Percentiles rank a stretch among this genome's conserved stretches.
phyloP scores from a whole-genome alignment of 805 yeast genomes.

The Aciculoconidium aculeatum region DNA sequence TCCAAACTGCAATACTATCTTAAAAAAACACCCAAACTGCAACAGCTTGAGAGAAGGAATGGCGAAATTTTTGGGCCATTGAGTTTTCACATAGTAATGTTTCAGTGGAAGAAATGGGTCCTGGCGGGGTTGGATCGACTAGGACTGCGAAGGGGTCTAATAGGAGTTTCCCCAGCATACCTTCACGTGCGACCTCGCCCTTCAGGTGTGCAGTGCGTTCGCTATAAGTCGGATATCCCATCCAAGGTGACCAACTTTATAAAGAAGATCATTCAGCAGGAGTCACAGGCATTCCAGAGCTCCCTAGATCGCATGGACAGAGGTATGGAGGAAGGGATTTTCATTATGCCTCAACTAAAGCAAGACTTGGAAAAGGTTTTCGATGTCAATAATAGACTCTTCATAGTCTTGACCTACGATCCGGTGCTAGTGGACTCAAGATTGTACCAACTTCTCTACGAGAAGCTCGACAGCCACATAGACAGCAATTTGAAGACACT shows the following conservation, averaged over 20 bases:
- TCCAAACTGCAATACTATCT: too few species aligned
- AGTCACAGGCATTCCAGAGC: slow-evolving; percentile 8
- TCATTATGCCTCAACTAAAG: slow-evolving; percentile 11
- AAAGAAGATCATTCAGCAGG: slow-evolving; percentile 8
- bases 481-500: slow-evolving; percentile 16
- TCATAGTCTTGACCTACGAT: slow-evolving; percentile 23
- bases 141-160: too few species aligned
- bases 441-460: slow-evolving; percentile 17
- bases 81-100: too few species aligned
- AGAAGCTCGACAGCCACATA: slow-evolving; percentile 12
- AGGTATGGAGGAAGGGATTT: slow-evolving; percentile 1
- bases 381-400: slow-evolving; percentile 26
- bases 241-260: slow-evolving; percentile 7
- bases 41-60: too few species aligned
- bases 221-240: too few species aligned
- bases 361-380: slow-evolving; percentile 16
- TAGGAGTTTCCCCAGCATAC: too few species aligned
- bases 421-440: slow-evolving; percentile 28
- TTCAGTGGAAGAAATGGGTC: too few species aligned
- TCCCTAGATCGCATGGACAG: slow-evolving; percentile 6
- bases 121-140: too few species aligned
- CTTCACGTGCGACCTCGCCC: too few species aligned
- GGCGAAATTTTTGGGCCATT: too few species aligned
- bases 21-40: too few species aligned
- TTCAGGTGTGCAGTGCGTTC: too few species aligned